Evolutionary conservation across 2,329 filamentous ascomycete species (phyloP).

Genomic region (Aureobasidium sp.): DNA sequence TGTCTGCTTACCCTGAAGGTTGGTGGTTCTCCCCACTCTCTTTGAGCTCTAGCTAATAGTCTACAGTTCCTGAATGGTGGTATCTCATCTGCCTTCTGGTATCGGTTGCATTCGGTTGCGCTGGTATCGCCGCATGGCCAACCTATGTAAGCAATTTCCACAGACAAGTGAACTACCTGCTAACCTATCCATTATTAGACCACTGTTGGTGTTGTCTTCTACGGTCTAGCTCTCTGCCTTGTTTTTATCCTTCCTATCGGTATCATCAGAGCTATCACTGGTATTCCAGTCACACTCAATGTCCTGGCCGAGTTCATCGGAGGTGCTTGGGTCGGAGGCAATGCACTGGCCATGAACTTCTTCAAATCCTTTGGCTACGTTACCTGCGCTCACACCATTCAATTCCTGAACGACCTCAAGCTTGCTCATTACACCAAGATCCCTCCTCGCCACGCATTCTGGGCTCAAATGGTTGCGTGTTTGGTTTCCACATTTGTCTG

Average conservation of each 20-base stretch:
- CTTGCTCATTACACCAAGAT: slow-evolving; percentile 10
- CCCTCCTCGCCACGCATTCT: background rate
- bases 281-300: slow-evolving; percentile 1
- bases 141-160: background rate
- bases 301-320: slow-evolving; percentile 9
- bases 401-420: slow-evolving; percentile 9
- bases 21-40: background rate
- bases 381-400: slow-evolving; percentile 4
- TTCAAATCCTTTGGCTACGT: slow-evolving; percentile 9
- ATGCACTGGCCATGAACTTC: slow-evolving; percentile 11
- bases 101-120: background rate
- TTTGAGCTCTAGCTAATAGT: background rate
- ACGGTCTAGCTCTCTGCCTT: slow-evolving; percentile 4
- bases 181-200: background rate
- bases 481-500: slow-evolving; percentile 1
- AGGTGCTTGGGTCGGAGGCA: background rate
- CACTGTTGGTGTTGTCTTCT: slow-evolving; percentile 5
- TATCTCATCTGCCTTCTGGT: background rate
- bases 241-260: slow-evolving; percentile 2
- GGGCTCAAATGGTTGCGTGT: background rate
- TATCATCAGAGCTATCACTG: slow-evolving; percentile 4
- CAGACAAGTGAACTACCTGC: background rate
- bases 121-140: slow-evolving; percentile 8
- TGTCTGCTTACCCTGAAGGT: slow-evolving; percentile 8
- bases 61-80: slow-evolving; percentile 6